phyloP scores from a whole-genome alignment of 805 yeast species.

The Barnettozyma wickerhamii region DNA sequence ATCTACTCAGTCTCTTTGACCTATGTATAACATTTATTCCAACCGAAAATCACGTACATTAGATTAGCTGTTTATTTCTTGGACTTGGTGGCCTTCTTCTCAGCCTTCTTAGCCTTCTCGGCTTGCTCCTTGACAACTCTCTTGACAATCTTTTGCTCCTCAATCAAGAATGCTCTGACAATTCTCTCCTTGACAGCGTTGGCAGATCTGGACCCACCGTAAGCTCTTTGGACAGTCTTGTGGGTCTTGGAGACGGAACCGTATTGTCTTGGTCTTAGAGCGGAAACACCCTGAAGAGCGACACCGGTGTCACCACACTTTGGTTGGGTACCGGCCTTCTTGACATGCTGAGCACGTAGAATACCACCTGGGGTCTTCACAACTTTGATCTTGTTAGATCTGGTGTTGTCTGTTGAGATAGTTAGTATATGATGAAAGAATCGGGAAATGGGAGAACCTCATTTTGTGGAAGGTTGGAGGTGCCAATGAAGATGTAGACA shows the following conservation, averaged over 20 bases:
- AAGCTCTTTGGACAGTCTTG: constrained; percentile 98
- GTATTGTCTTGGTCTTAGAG: constrained; percentile 98
- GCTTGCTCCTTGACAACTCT: constrained; percentile 97
- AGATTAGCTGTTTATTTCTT: constrained; percentile 19
- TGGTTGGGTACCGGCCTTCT: constrained; percentile 80
- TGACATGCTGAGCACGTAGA: constrained; percentile 95
- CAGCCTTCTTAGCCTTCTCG: constrained; percentile 74
- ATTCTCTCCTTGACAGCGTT: constrained; percentile 99
- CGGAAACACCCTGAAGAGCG: constrained; percentile 81
- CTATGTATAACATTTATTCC: constrained; percentile 5
- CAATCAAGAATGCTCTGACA: constrained; percentile 98
- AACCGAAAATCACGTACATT: neutral
- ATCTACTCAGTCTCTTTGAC: neutral
- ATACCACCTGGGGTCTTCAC: constrained; percentile 99
- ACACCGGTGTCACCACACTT: constrained; percentile 81
- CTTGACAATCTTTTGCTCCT: constrained; percentile 99
- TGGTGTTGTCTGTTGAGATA: constrained; percentile 86
- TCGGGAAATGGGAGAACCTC: neutral
- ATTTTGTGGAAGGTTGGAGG: neutral
- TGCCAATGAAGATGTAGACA: neutral
- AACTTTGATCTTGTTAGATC: constrained; percentile 98
- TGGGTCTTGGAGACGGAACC: constrained; percentile 92
- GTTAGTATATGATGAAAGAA: constrained; percentile 18
- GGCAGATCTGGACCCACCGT: constrained; percentile 99
- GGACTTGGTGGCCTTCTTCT: constrained; percentile 35